Evolutionary conservation across 1,139 yeast species (phyloP).

Genomic region (Debaryomycetaceae sp.): DNA sequence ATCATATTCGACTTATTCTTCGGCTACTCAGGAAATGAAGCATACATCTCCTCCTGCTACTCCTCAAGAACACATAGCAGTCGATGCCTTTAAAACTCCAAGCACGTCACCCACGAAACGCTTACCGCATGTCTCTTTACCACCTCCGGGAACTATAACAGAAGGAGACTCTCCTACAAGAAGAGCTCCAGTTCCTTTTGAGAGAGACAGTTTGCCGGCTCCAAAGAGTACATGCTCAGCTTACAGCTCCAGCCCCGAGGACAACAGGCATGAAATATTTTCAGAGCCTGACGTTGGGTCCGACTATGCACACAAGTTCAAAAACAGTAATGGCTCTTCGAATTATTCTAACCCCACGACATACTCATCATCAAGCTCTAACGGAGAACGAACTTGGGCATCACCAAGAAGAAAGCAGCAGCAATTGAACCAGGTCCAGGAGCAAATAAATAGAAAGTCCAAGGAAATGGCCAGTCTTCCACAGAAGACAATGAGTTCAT

Average conservation of each 20-base stretch:
- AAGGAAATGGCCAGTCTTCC: constrained; percentile 24
- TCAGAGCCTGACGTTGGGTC: constrained; percentile 10
- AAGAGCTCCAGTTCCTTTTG: constrained; percentile 14
- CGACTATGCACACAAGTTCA: constrained; percentile 12
- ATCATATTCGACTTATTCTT: constrained; percentile 28
- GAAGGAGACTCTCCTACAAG: constrained; percentile 19
- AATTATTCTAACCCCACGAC: constrained; percentile 50
- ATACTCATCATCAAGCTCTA: constrained; percentile 31
- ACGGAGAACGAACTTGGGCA: constrained; percentile 47
- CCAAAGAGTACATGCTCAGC: constrained; percentile 13
- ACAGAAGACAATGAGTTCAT: neutral
- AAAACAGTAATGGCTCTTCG: constrained; percentile 30
- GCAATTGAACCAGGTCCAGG: constrained; percentile 36
- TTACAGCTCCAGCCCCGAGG: constrained; percentile 24
- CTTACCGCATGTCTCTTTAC: constrained; percentile 9
- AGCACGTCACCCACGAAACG: neutral
- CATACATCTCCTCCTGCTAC: neutral
- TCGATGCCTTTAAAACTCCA: neutral
- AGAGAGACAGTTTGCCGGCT: constrained; percentile 3
- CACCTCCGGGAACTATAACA: constrained; percentile 13
- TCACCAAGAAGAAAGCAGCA: constrained; percentile 45
- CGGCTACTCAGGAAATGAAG: constrained; percentile 8
- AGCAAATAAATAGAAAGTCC: constrained; percentile 35
- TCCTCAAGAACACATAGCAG: neutral
- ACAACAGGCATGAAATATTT: constrained; percentile 32